Evolutionary conservation across 495 filamentous ascomycete genomes (phyloP).

Genomic region (Hypoxylon fragiforme): DNA sequence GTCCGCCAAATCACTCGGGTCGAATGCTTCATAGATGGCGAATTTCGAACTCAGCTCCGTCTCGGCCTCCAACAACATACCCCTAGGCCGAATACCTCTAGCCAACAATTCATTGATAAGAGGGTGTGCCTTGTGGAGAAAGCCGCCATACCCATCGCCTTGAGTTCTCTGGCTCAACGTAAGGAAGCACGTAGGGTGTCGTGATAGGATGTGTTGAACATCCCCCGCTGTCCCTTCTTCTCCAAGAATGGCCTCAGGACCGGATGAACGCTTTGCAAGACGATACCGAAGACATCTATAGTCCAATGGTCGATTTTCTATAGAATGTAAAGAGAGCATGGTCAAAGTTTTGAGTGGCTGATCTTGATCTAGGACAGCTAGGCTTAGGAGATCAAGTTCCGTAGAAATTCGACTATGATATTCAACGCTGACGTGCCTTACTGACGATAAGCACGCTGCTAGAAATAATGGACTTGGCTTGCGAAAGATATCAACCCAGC

Average conservation of each 20-base stretch:
- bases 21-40: constrained; percentile 6
- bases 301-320: background rate
- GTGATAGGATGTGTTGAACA: constrained; percentile 1
- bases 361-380: constrained; percentile 11
- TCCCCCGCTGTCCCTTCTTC: background rate
- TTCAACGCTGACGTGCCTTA: constrained; percentile 13
- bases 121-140: background rate
- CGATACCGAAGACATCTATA: background rate
- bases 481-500: background rate
- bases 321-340: background rate
- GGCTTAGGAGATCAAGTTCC: constrained; percentile 4
- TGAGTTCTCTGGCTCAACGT: background rate
- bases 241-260: background rate
- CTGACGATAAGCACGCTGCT: constrained; percentile 8
- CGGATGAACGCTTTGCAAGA: constrained; percentile 6
- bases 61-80: background rate
- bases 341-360: constrained; percentile 19
- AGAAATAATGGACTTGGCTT: constrained; percentile 5
- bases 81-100: background rate
- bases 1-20: background rate
- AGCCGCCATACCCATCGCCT: background rate
- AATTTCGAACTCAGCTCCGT: background rate
- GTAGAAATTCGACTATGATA: constrained; percentile 3
- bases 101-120: background rate
- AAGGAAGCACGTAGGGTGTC: constrained; percentile 6